Evolutionary conservation across 176 grass and related monocot genomes (phyloP), one percentile per base, ranked within the genome.

Genomic region (Triticum dicoccoides): DNA sequence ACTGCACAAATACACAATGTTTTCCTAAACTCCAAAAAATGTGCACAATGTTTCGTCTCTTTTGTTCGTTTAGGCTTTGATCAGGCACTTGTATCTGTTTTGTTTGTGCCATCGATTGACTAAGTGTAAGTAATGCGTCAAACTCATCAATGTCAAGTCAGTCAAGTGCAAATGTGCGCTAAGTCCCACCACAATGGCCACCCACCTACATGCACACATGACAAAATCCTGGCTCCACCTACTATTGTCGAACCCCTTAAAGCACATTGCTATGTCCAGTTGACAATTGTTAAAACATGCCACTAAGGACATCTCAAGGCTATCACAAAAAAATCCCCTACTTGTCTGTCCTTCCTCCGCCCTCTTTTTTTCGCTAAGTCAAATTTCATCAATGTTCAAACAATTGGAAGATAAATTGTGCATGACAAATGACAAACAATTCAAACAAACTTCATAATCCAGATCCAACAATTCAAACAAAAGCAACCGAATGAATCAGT

Each of bases 21-120:
- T 69, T 65, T 37, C 20, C 67, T 69, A 5, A 69, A 38, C 33
- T 69, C 17, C 67, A 33, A 37, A 69, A 37, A 69, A 69, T 34
- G 67, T 69, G 33, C 67, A 69, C 67, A 69, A 69, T 69, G 66
- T 69, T 69, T 69, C 27, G 4, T 69, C 67, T 69, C 33, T 69
- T 69, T 69, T 69, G 34, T 38, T 21, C 4, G 18, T n/a, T 70
- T 70, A 70, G 35, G 66, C 18, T 39, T 70, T 70, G 67, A 21
- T 70, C 67, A 38, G 9, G 34, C 67, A 70, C 67, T 35, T 38
- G 18, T 21, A 38, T 70, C 34, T 70, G 34, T 70, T 70, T 69
- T 70, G 20, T 35, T 11, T 1, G 9, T 70, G 67, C 3, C 33
- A 70, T 39, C 9, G 9, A 37, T 70, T 70, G 67, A 20, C 34